Evolutionary conservation across 805 yeast species (phyloP), one percentile per base, ranked within the genome.

Genomic region (Teunomyces lycoperdinae): DNA sequence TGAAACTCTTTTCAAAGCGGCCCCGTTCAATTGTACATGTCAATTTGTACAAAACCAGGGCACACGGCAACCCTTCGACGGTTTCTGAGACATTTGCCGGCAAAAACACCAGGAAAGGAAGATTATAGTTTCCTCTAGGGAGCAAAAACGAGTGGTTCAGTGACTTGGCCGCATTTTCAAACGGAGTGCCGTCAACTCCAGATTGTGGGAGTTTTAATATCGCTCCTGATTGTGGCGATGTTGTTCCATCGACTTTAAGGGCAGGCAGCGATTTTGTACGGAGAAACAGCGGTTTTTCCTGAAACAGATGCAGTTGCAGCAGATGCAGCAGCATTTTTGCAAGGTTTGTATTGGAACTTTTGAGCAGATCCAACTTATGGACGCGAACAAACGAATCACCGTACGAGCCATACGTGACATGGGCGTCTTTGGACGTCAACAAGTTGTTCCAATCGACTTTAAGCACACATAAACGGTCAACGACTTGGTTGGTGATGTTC

Each of bases 81-180:
- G 83, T 73, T 52, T 78, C 84, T 9, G 78, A 70, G 0, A 73
- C 53, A 46, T 72, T 70, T 1, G 79, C 69, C 0, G 84, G 83
- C 26, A 79, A 58, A 9, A 58, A 61, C 7, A 72, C 61, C 30
- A 52, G 58, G 52, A 79, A 79, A 0, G 83, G 83, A 44, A 79
- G 59, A 38, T 73, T 70, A 54, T 79, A 79, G 56, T 79, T 79
- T 1, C 83, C 84, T 47, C 72, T 64, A 1, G 81, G 81, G 27
- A 79, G 60, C 10, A 68, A 60, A 53, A 67, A 79, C 11, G 74
- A 68, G 51, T 65, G 66, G 42, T 54, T 52, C 6, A 57, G 50
- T 3, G 64, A 46, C 2, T 59, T 55, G 27, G 53, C 54, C 2
- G 50, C 47, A 33, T 58, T 51, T n/a, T 66, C 66, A 44, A 76